Conservation (phyloP, 2,329 filamentous ascomycete genomes). For the Trichoderma sp. region DNA sequence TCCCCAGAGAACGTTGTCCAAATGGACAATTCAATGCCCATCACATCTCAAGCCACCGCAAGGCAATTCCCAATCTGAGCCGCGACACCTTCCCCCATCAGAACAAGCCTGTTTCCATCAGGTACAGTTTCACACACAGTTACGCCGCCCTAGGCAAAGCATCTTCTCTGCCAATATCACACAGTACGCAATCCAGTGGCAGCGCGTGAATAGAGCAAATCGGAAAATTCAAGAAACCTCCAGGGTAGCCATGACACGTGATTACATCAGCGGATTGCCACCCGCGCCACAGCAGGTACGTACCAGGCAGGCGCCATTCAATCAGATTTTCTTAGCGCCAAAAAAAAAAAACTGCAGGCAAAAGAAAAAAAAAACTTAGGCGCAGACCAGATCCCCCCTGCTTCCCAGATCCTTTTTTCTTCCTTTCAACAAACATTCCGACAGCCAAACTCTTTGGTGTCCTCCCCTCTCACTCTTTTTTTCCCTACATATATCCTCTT, state of each 20-base stretch:
- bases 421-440: conserved; percentile 27
- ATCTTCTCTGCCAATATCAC: too few relatives aligned
- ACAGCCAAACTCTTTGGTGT: neutral
- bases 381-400: conserved; percentile 25
- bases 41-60: too few relatives aligned
- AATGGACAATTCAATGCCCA: too few relatives aligned
- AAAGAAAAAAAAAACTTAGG: conserved; percentile 34
- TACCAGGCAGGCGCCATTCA: conserved; percentile 23
- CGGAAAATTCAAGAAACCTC: too few relatives aligned
- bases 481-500: conserved; percentile 30
- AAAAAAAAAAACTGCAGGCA: conserved; percentile 32
- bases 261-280: conserved; percentile 25
- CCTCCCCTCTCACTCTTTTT: conserved; percentile 33
- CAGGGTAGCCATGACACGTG: conserved; percentile 20
- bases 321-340: conserved; percentile 31
- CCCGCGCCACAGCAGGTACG: conserved; percentile 15
- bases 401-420: conserved; percentile 22
- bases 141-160: too few relatives aligned
- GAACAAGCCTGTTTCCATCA: too few relatives aligned
- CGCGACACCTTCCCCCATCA: too few relatives aligned
- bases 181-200: too few relatives aligned
- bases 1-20: too few relatives aligned
- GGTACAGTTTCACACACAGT: too few relatives aligned
- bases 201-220: too few relatives aligned
- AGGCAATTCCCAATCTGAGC: too few relatives aligned